phyloP scores from a whole-genome alignment of 1,284 basidiomycete species.

The Flammula alnicola region DNA sequence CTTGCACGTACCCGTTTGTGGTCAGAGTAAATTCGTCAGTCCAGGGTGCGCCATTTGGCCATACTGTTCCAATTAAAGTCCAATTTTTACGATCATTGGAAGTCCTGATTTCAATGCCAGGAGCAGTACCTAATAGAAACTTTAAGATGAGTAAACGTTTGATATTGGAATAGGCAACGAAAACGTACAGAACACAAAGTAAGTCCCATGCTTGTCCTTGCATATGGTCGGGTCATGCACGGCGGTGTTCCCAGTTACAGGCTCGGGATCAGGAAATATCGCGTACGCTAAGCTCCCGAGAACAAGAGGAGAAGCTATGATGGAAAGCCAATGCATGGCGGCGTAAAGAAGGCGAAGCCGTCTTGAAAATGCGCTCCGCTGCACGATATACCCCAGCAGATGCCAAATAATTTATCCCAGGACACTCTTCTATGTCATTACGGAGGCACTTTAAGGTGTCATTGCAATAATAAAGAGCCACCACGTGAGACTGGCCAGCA shows the following conservation, averaged over 20 bases:
- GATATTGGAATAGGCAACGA: not conserved
- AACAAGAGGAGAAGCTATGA: too few species aligned
- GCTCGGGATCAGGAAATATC: constrained; percentile 42
- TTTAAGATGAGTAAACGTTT: not conserved
- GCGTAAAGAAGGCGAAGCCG: too few species aligned
- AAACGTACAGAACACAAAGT: constrained; percentile 53
- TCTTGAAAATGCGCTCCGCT: too few species aligned
- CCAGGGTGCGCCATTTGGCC: constrained; percentile 53
- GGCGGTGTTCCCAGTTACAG: constrained; percentile 49
- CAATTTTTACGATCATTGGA: constrained; percentile 56
- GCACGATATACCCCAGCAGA: too few species aligned
- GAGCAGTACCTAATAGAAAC: constrained; percentile 43
- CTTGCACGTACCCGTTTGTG: constrained; percentile 44
- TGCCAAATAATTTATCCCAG: too few species aligned
- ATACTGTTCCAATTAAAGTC: constrained; percentile 54
- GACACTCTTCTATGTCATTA: too few species aligned
- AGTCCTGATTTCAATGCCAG: constrained; percentile 55
- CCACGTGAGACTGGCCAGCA: too few species aligned
- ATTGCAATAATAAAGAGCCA: too few species aligned
- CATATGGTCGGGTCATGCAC: constrained; percentile 57
- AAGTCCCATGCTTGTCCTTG: constrained; percentile 52
- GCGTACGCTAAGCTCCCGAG: too few species aligned
- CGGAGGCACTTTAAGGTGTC: too few species aligned
- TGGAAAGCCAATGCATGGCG: too few species aligned
- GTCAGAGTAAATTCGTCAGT: constrained; percentile 54